Evolutionary conservation across 176 grass and related monocot genomes (phyloP).

Genomic region (Oryza punctata): DNA sequence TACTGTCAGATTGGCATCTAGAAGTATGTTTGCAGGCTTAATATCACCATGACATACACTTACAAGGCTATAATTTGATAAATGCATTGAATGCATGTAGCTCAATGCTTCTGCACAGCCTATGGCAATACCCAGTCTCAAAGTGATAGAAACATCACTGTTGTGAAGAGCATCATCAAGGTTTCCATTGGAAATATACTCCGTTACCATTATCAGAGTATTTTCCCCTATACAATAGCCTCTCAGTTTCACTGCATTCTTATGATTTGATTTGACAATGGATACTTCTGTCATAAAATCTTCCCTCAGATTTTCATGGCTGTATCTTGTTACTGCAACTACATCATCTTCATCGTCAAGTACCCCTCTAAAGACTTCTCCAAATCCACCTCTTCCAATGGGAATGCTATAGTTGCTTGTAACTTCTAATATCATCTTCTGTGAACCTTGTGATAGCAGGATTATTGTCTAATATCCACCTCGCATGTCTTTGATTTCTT

Average conservation of each 20-base stretch:
- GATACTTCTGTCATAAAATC: neutral
- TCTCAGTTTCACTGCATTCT: too few species aligned
- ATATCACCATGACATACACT: too few species aligned
- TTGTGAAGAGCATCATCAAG: conserved; percentile 21
- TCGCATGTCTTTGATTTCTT: too few species aligned
- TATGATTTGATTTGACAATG: conserved; percentile 23
- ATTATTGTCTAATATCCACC: too few species aligned
- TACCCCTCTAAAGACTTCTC: neutral
- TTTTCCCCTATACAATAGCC: neutral
- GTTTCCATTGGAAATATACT: conserved; percentile 38
- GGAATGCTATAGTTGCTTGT: conserved; percentile 21
- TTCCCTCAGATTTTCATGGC: neutral
- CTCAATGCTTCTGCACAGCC: too few species aligned
- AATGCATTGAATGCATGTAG: too few species aligned
- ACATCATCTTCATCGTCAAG: conserved; percentile 16
- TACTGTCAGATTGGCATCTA: too few species aligned
- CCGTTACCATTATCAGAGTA: neutral
- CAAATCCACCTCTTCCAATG: conserved; percentile 34
- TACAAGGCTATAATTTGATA: too few species aligned
- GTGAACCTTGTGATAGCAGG: too few species aligned
- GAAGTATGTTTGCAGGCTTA: too few species aligned
- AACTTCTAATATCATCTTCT: conserved; percentile 22
- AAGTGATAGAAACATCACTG: neutral
- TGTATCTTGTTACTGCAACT: conserved; percentile 38
- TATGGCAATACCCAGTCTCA: too few species aligned